phyloP scores from a whole-genome alignment of 257 asterid species.

The Oldenlandia corymbosa region DNA sequence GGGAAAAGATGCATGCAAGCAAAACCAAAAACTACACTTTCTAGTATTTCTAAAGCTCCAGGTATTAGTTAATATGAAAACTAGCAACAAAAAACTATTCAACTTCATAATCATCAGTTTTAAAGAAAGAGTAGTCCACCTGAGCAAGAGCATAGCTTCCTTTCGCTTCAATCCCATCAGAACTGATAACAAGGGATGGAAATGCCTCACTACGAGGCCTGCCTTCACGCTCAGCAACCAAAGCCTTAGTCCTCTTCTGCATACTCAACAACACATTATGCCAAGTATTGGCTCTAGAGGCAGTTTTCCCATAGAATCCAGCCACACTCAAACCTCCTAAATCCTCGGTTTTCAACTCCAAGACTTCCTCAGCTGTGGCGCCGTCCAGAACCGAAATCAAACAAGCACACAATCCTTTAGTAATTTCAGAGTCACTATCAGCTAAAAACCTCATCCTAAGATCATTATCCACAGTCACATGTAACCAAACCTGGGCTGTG shows the following conservation, averaged over 20 bases:
- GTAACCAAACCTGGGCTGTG: conserved; percentile 86
- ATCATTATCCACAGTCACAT: conserved; percentile 41
- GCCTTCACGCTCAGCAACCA: conserved; percentile 65
- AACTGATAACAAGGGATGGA: conserved; percentile 62
- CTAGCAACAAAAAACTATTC: background rate
- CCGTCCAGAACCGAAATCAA: conserved; percentile 86
- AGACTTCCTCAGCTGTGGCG: conserved; percentile 53
- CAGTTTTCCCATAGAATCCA: conserved; percentile 45
- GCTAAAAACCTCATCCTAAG: conserved; percentile 44
- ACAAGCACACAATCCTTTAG: conserved; percentile 86
- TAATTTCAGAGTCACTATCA: conserved; percentile 86
- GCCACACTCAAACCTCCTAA: conserved; percentile 51
- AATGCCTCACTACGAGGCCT: conserved; percentile 46
- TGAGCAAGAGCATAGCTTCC: conserved; percentile 95
- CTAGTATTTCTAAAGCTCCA: background rate
- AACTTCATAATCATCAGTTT: background rate
- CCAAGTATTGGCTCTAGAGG: conserved; percentile 82
- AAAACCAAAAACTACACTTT: background rate
- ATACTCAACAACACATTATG: conserved; percentile 82
- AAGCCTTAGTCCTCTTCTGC: conserved; percentile 76
- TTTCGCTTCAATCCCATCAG: conserved; percentile 63
- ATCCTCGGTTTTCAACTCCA: conserved; percentile 71
- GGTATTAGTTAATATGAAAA: background rate
- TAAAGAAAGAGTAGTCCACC: conserved; percentile 35
- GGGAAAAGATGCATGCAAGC: background rate